These are phyloP conservation scores for Gossypium lobatum DNA, from an alignment of 441 rosid genomes.

Conservation along the genomic window DNA sequence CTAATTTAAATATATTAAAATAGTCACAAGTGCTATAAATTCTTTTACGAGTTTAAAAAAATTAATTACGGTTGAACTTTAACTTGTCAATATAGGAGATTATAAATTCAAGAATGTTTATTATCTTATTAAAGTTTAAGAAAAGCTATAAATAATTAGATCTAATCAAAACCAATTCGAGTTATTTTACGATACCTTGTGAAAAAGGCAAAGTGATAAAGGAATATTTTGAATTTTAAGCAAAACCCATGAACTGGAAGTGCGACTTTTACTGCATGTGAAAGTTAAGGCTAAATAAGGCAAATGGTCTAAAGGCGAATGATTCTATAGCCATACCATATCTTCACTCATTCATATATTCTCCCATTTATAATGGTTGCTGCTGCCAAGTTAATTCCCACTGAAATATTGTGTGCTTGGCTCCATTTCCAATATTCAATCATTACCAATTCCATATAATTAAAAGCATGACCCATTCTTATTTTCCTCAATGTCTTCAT, in stretches of 20 bases:
- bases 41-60: neutral
- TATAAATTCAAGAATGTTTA: no score
- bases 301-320: neutral
- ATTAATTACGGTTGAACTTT: no score
- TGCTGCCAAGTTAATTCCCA: neutral
- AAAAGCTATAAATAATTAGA: no score
- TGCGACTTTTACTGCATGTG: neutral
- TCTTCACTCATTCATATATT: neutral
- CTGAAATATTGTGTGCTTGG: neutral
- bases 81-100: no score
- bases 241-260: conserved; percentile 1
- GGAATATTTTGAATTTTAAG: neutral
- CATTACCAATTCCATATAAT: neutral
- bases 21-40: no score
- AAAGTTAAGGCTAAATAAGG: neutral
- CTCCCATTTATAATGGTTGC: neutral
- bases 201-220: no score
- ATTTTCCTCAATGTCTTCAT: neutral
- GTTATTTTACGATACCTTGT: no score
- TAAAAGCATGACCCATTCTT: neutral
- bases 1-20: no score
- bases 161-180: no score
- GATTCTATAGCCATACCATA: neutral
- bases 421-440: neutral
- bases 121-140: no score